Percentiles rank a stretch among this genome's conserved stretches.
These are phyloP conservation scores for Lepiota subincarnata DNA, from an alignment of 768 basidiomycete genomes.

Conservation along the genomic window DNA sequence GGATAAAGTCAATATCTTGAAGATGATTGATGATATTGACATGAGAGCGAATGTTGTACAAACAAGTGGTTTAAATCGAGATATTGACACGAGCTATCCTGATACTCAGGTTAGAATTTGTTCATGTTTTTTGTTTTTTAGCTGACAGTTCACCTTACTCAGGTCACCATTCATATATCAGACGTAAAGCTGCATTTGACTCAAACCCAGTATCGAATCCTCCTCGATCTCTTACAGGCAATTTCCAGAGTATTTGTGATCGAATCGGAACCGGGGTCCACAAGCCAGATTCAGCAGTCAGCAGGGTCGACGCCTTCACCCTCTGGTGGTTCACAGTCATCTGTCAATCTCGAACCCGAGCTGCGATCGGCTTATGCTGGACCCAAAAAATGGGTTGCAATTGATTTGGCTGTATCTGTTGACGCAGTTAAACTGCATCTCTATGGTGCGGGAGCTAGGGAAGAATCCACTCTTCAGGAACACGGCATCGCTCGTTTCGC, in stretches of 20 bases:
- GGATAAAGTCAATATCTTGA: slow-evolving; percentile 51
- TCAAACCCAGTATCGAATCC: slow-evolving; percentile 73
- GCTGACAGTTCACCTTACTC: not conserved
- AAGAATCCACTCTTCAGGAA: slow-evolving; percentile 55
- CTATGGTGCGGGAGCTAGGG: slow-evolving; percentile 65
- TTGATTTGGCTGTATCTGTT: slow-evolving; percentile 74
- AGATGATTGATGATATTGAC: slow-evolving; percentile 90
- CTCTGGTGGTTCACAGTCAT: slow-evolving; percentile 11
- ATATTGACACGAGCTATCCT: slow-evolving; percentile 50
- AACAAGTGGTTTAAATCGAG: slow-evolving; percentile 48
- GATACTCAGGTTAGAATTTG: slow-evolving; percentile 64
- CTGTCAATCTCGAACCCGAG: slow-evolving; percentile 57
- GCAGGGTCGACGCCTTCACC: slow-evolving; percentile 14
- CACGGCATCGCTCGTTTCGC: slow-evolving; percentile 86
- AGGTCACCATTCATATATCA: slow-evolving; percentile 74
- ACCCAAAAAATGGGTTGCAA: slow-evolving; percentile 48
- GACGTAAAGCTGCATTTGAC: slow-evolving; percentile 84
- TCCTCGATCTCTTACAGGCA: slow-evolving; percentile 62
- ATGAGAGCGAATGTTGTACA: slow-evolving; percentile 69
- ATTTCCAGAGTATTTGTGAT: slow-evolving; percentile 63
- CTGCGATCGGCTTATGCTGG: slow-evolving; percentile 31
- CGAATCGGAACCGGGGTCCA: slow-evolving; percentile 34
- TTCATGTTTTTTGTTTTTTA: not conserved
- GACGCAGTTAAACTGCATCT: slow-evolving; percentile 78
- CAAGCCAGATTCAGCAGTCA: slow-evolving; percentile 15